Conservation (phyloP, 192 early-diverging fungal genomes). For the Spizellomyces punctatus region DNA sequence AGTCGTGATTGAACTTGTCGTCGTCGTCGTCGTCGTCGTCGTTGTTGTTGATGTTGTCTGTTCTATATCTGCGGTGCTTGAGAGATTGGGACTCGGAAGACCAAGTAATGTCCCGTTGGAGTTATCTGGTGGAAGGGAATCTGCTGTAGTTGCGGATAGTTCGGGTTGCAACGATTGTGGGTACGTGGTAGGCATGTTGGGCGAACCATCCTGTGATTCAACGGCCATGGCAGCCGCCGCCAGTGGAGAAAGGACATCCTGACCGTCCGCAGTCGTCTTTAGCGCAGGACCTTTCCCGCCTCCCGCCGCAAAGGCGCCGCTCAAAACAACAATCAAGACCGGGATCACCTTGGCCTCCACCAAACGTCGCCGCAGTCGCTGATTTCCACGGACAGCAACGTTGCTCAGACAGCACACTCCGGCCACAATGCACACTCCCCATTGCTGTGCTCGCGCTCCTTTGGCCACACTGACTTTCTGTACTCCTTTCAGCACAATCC, state of each 20-base stretch:
- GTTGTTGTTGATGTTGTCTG: conserved; percentile 17
- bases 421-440: conserved; percentile 13
- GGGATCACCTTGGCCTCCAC: conserved; percentile 85
- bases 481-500: conserved; percentile 55
- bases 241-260: too few relatives aligned
- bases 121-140: conserved; percentile 12
- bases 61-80: conserved; percentile 3
- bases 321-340: conserved; percentile 80
- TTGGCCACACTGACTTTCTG: not conserved
- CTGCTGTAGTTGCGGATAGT: conserved; percentile 8
- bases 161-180: not conserved
- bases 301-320: not conserved
- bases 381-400: conserved; percentile 81
- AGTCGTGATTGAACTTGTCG: conserved; percentile 19
- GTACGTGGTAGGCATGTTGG: not conserved
- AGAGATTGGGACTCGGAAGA: too few relatives aligned
- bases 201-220: not conserved
- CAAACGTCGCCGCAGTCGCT: conserved; percentile 76
- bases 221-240: too few relatives aligned
- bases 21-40: conserved; percentile 10
- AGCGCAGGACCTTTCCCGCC: too few relatives aligned
- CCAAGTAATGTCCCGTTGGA: not conserved
- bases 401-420: conserved; percentile 72
- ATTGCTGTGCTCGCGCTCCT: not conserved
- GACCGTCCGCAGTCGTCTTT: too few relatives aligned